A percentile compares a stretch with the other conserved stretches of the same genome.
These are phyloP conservation scores for Ceratobasidium sp. DNA, from an alignment of 1,284 basidiomycete species.

Conservation along the genomic window DNA sequence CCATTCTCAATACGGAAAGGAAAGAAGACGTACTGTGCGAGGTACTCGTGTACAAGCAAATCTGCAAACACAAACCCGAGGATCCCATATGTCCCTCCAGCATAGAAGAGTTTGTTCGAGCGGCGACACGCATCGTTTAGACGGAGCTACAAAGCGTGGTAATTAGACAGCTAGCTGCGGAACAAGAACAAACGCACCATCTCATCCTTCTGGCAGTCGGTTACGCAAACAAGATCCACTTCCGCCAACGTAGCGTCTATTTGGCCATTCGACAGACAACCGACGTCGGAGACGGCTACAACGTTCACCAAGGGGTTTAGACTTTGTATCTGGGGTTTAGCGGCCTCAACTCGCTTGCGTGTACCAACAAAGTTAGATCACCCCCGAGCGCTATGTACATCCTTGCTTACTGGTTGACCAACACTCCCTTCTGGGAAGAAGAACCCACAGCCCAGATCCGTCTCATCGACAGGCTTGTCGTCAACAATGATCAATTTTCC, in stretches of 20 bases:
- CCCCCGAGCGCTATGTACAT: not conserved
- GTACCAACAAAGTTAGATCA: not conserved
- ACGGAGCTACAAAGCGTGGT: slow-evolving; percentile 66
- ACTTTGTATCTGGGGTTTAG: slow-evolving; percentile 84
- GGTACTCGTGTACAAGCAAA: slow-evolving; percentile 86
- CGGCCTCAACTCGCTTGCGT: slow-evolving; percentile 83
- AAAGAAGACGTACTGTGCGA: slow-evolving; percentile 74
- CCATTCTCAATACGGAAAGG: not conserved
- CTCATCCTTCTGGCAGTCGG: slow-evolving; percentile 76
- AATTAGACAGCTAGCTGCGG: slow-evolving; percentile 31
- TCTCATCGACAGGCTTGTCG: slow-evolving; percentile 61
- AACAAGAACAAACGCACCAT: slow-evolving; percentile 69
- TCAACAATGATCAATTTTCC: slow-evolving; percentile 69
- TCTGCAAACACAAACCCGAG: slow-evolving; percentile 96
- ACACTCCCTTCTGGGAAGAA: slow-evolving; percentile 95
- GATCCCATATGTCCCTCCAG: slow-evolving; percentile 90
- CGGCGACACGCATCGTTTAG: slow-evolving; percentile 83
- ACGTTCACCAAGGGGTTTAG: slow-evolving; percentile 94
- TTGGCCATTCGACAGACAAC: slow-evolving; percentile 62
- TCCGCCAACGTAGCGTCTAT: slow-evolving; percentile 64
- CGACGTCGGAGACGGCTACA: slow-evolving; percentile 69
- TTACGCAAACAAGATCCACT: slow-evolving; percentile 87
- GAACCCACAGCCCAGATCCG: slow-evolving; percentile 93
- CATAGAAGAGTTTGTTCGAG: slow-evolving; percentile 84
- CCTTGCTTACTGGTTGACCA: slow-evolving; percentile 77